Percentiles rank a stretch among this genome's conserved stretches.
Conservation (phyloP, 306 rosid genomes). For the Pyrus pyrifolia region DNA sequence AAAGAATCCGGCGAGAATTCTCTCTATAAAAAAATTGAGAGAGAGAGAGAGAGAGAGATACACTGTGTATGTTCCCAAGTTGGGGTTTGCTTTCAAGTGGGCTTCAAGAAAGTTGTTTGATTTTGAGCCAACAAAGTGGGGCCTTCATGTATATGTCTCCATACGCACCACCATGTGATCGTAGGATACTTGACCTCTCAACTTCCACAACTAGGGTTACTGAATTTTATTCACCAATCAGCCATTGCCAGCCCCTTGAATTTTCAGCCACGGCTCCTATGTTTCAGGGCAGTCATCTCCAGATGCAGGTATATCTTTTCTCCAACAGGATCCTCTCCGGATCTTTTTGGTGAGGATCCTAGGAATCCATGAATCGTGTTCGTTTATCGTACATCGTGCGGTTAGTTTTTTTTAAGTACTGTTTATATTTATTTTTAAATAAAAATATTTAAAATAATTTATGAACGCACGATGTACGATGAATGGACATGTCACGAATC, state of each 20-base stretch:
- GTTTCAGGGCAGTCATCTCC: background rate
- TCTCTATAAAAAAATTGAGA: conserved; percentile 8
- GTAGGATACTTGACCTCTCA: conserved; percentile 30
- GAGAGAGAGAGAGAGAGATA: conserved; percentile 3
- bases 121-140: conserved; percentile 80
- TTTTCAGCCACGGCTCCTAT: background rate
- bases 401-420: too few relatives aligned
- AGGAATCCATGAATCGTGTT: rapidly evolving
- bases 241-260: conserved; percentile 8
- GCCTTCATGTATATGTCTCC: conserved; percentile 67
- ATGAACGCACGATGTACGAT: rapidly evolving
- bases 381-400: rapidly evolving
- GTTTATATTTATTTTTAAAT: too few relatives aligned
- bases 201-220: background rate
- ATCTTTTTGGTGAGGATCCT: rapidly evolving
- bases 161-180: conserved; percentile 76
- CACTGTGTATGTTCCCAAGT: conserved; percentile 59
- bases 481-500: too few relatives aligned
- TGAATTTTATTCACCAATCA: conserved; percentile 25
- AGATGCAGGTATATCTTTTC: background rate
- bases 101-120: conserved; percentile 52
- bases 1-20: too few relatives aligned
- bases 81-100: conserved; percentile 78
- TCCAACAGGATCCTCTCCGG: too few relatives aligned
- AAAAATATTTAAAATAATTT: too few relatives aligned